phyloP scores from a whole-genome alignment of 2,329 filamentous ascomycete genomes.

The Cytospora piceicola region DNA sequence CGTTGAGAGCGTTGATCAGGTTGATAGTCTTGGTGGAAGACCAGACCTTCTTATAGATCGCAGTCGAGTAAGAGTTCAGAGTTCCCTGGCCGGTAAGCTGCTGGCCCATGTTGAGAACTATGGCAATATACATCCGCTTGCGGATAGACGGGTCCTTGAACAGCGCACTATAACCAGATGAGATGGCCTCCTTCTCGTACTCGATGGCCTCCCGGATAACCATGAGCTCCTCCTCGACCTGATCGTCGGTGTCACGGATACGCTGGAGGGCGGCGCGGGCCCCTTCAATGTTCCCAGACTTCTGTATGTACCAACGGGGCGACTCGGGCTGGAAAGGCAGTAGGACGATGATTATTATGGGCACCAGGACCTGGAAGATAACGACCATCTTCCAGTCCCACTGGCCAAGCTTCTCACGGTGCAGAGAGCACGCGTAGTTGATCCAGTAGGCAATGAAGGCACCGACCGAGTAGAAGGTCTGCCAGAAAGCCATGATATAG shows the following conservation, averaged over 20 bases:
- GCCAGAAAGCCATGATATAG: conserved; percentile 72
- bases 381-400: conserved; percentile 77
- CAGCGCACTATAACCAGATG: conserved; percentile 64
- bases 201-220: conserved; percentile 70
- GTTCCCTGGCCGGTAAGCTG: conserved; percentile 75
- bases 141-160: conserved; percentile 72
- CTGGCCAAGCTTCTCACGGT: conserved; percentile 61
- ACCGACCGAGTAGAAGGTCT: conserved; percentile 68
- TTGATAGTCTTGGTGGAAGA: conserved; percentile 61
- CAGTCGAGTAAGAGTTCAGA: conserved; percentile 73
- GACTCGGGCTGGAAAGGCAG: conserved; percentile 70
- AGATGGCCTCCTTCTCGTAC: conserved; percentile 72
- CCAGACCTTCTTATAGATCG: conserved; percentile 75
- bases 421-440: conserved; percentile 63
- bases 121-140: conserved; percentile 67
- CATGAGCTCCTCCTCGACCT: conserved; percentile 68
- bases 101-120: conserved; percentile 71
- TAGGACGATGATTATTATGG: conserved; percentile 62
- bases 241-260: conserved; percentile 66
- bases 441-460: conserved; percentile 69
- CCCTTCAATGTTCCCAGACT: conserved; percentile 61
- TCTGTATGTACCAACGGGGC: conserved; percentile 70
- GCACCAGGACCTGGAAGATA: conserved; percentile 73
- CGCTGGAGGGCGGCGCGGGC: conserved; percentile 60
- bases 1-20: conserved; percentile 75